Percentiles rank a stretch among this genome's conserved stretches.
Conservation (phyloP, 2,329 filamentous ascomycete species). For the Sphaerulina vaccinii region DNA sequence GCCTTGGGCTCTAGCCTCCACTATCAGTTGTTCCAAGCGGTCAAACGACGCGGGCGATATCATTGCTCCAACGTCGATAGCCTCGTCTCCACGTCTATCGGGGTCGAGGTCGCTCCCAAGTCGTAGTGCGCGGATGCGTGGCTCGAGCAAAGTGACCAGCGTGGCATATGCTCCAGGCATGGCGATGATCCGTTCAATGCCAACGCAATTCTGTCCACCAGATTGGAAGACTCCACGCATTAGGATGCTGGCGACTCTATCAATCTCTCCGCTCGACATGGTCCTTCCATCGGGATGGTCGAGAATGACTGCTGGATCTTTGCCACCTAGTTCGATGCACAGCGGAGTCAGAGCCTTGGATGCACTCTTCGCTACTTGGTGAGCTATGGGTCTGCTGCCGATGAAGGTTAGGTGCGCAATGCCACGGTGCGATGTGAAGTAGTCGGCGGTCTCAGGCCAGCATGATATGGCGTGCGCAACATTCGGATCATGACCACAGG, state of each 20-base stretch:
- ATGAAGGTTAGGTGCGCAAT: constrained; percentile 95
- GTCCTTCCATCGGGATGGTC: constrained; percentile 62
- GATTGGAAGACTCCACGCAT: constrained; percentile 94
- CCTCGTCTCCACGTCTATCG: constrained; percentile 37
- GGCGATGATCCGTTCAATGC: constrained; percentile 88
- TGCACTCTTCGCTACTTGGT: constrained; percentile 82
- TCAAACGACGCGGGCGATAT: constrained; percentile 76
- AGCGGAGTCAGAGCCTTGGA: constrained; percentile 84
- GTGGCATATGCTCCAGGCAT: constrained; percentile 72
- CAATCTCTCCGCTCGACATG: constrained; percentile 56
- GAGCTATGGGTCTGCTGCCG: constrained; percentile 81
- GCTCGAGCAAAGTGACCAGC: constrained; percentile 68
- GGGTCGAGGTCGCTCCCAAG: constrained; percentile 68
- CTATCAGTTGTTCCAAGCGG: constrained; percentile 72
- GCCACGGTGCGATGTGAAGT: constrained; percentile 79
- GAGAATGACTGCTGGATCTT: constrained; percentile 86
- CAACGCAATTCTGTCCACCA: constrained; percentile 95
- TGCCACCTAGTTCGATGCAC: constrained; percentile 88
- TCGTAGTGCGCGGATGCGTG: constrained; percentile 71
- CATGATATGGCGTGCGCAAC: constrained; percentile 83
- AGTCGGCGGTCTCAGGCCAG: constrained; percentile 78
- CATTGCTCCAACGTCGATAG: constrained; percentile 82
- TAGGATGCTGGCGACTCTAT: constrained; percentile 74
- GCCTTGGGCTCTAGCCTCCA: constrained; percentile 73
- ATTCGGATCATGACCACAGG: constrained; percentile 77